phyloP scores from a whole-genome alignment of 257 asterid genomes.

The Euphrasia confusa region DNA sequence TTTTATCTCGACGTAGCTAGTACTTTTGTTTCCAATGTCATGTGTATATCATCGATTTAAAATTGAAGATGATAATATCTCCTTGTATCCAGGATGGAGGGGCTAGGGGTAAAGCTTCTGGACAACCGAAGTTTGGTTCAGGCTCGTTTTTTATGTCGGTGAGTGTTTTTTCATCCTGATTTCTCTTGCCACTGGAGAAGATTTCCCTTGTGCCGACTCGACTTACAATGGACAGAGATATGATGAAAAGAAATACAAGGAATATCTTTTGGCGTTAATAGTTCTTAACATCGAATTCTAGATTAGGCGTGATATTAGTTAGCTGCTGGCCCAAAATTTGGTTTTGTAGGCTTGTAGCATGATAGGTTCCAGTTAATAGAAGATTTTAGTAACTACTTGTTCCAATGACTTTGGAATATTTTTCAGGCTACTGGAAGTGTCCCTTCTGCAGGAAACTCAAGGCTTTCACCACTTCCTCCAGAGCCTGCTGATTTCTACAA shows the following conservation, averaged over 20 bases:
- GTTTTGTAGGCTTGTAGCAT: background rate
- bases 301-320: background rate
- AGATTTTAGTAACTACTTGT: background rate
- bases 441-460: slow-evolving; percentile 81
- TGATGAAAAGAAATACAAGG: background rate
- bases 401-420: slow-evolving; percentile 4
- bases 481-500: slow-evolving; percentile 86
- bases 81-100: slow-evolving; percentile 35
- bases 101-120: slow-evolving; percentile 35
- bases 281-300: background rate
- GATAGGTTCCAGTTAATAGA: background rate
- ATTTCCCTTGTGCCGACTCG: background rate
- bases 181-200: slow-evolving; percentile 23
- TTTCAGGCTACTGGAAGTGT: slow-evolving; percentile 65
- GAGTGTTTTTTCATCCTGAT: slow-evolving; percentile 31
- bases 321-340: no score
- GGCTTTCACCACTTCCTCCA: slow-evolving; percentile 93
- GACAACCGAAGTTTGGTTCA: slow-evolving; percentile 51
- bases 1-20: background rate
- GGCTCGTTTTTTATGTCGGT: slow-evolving; percentile 66
- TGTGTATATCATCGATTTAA: background rate
- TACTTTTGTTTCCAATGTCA: background rate
- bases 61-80: background rate
- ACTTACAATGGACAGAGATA: background rate
- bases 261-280: slow-evolving; percentile 3